phyloP scores from a whole-genome alignment of 805 yeast species.

The Ogataea zsoltii region DNA sequence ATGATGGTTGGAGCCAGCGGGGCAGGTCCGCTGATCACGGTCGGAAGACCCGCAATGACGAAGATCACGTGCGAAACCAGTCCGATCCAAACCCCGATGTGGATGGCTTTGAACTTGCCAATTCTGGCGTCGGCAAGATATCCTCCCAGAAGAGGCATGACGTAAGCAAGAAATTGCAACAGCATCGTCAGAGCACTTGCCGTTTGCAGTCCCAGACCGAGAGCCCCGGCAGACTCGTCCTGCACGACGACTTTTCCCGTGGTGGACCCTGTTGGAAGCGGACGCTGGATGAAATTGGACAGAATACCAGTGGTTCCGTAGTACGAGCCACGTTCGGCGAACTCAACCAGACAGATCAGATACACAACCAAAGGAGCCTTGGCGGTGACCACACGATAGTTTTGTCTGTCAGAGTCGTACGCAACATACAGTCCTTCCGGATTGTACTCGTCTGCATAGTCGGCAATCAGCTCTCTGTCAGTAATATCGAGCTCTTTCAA shows the following conservation, averaged over 20 bases:
- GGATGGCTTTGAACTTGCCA: conserved; percentile 50
- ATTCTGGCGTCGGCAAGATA: conserved; percentile 49
- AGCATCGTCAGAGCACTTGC: conserved; percentile 50
- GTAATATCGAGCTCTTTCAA: not conserved
- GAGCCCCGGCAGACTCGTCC: conserved; percentile 48
- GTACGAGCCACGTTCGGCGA: conserved; percentile 58
- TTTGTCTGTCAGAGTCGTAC: conserved; percentile 32
- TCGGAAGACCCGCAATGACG: conserved; percentile 50
- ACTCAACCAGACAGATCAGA: conserved; percentile 50
- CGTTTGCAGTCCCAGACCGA: conserved; percentile 44
- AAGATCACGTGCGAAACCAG: conserved; percentile 48
- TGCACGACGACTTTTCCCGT: conserved; percentile 41
- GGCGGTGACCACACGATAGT: conserved; percentile 42
- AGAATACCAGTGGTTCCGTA: conserved; percentile 47
- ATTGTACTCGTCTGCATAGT: conserved; percentile 32
- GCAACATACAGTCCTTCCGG: conserved; percentile 31
- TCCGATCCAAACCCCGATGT: conserved; percentile 50
- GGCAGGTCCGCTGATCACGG: conserved; percentile 39
- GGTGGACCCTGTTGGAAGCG: conserved; percentile 49
- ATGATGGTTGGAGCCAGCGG: conserved; percentile 44
- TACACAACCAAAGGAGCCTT: conserved; percentile 49
- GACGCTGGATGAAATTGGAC: conserved; percentile 51
- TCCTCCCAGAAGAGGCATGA: conserved; percentile 54
- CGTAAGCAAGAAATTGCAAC: conserved; percentile 50
- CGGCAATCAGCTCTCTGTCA: conserved; percentile 21